These are phyloP conservation scores for Suillus luteus DNA, from an alignment of 768 basidiomycete species.

Conservation along the genomic window DNA sequence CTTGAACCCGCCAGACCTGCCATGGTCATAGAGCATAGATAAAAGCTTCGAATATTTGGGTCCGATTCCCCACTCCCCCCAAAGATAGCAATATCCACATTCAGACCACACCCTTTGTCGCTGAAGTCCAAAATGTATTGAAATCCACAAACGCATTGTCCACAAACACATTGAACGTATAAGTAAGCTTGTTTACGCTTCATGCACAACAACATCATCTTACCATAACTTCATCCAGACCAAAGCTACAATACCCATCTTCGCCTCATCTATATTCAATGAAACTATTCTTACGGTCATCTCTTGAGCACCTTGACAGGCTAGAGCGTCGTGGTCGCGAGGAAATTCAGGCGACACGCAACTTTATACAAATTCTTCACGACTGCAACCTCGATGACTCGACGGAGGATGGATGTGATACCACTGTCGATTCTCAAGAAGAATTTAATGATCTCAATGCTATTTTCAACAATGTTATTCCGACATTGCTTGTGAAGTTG, in stretches of 20 bases:
- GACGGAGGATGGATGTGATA: neutral
- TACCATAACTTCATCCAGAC: neutral
- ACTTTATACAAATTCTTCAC: neutral
- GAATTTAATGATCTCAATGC: neutral
- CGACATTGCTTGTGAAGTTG: neutral
- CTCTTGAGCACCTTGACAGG: neutral
- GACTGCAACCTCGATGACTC: neutral
- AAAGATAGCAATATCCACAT: neutral
- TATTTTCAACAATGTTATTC: neutral
- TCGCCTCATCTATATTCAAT: neutral
- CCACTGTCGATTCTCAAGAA: neutral
- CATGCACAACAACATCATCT: neutral
- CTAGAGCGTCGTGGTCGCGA: neutral
- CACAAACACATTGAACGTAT: neutral
- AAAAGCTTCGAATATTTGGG: neutral
- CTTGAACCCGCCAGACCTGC: neutral
- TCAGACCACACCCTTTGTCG: no score
- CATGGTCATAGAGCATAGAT: neutral
- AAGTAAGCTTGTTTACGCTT: neutral
- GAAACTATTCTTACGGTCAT: neutral
- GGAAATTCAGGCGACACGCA: neutral
- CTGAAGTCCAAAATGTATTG: neutral
- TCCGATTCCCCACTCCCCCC: neutral
- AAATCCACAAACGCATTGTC: no score
- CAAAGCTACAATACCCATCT: neutral